These are phyloP conservation scores for Erigeron philadelphicus DNA, from an alignment of 140 eudicot genomes.

Conservation along the genomic window DNA sequence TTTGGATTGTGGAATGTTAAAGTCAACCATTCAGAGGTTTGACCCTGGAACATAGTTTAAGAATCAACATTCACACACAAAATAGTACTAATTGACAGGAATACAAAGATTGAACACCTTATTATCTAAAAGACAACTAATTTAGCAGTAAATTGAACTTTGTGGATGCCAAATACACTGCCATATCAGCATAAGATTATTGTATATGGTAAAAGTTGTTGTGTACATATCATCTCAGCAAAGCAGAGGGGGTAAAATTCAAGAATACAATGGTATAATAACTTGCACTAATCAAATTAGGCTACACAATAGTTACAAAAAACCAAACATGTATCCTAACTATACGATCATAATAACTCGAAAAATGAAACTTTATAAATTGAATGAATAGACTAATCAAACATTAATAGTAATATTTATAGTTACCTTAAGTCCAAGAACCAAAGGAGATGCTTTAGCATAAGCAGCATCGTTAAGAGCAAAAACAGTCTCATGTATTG, in stretches of 20 bases:
- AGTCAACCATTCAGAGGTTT: slow-evolving; percentile 65
- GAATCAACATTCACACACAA: slow-evolving; percentile 17
- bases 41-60: slow-evolving; percentile 37
- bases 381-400: too few relatives aligned
- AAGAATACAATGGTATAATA: too few relatives aligned
- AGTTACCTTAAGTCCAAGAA: slow-evolving; percentile 71
- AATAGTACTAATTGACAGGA: neutral
- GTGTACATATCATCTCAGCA: too few relatives aligned
- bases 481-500: slow-evolving; percentile 48
- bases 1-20: slow-evolving; percentile 49
- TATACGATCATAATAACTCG: neutral
- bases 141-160: too few relatives aligned
- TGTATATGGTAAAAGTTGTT: too few relatives aligned
- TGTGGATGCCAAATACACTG: too few relatives aligned
- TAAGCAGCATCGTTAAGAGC: slow-evolving; percentile 56
- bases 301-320: neutral
- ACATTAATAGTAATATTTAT: neutral
- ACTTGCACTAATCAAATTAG: neutral
- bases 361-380: too few relatives aligned
- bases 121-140: too few relatives aligned
- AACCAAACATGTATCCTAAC: neutral
- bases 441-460: slow-evolving; percentile 68
- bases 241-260: too few relatives aligned
- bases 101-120: neutral
- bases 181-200: too few relatives aligned